Base-by-base conservation (phyloP, 2,329 filamentous ascomycete species). In the Monascus ruber region DNA sequence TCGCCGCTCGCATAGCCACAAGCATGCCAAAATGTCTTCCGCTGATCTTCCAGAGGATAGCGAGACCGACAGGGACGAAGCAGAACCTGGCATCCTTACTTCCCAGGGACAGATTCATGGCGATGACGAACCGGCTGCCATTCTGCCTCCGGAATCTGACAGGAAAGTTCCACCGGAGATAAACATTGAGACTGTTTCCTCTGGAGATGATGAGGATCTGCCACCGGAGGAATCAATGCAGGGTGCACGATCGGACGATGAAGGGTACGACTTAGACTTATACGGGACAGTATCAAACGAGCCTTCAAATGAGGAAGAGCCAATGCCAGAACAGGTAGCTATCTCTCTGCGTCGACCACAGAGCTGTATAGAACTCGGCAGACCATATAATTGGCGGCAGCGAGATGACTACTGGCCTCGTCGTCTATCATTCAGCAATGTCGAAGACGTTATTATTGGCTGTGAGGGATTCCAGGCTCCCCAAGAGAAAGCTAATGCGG, bases 401-500 rank as follows among this genome's bases (percentile, higher is more conserved):
- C 42, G 44, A 28, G 53, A 61, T 34, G 46, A 54, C 27, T 48
- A 56, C 17, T 67, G 60, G 46, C 56, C 62, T 8, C 59, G 66
- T 5, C 65, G 64, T 43, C 45, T 70, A 36, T 70, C 68, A 1
- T 71, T 69, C 44, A 70, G 65, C 45, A 58, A 58, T n/a, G 63
- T 69, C 24, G 65, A 70, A 47, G 64, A 68, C 42, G 59, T 64
- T 1, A 53, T 69, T 7, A 52, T 65, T 33, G 52, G 48, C 27
- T 64, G 62, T 51, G 51, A 63, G 33, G 48, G 49, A 2, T 37
- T 63, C 24, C 43, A 50, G 4, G 39, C 38, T 35, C 17, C 62
- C 44, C 42, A 60, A 47, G 38, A 69, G 46, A 43, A 65, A 45
- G 42, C 62, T 47, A 49, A 65, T 41, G 35, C 55, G 42, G 42